Base-by-base conservation (phyloP, 2,329 filamentous ascomycete species). In the Cadophora luteo-olivacea region DNA sequence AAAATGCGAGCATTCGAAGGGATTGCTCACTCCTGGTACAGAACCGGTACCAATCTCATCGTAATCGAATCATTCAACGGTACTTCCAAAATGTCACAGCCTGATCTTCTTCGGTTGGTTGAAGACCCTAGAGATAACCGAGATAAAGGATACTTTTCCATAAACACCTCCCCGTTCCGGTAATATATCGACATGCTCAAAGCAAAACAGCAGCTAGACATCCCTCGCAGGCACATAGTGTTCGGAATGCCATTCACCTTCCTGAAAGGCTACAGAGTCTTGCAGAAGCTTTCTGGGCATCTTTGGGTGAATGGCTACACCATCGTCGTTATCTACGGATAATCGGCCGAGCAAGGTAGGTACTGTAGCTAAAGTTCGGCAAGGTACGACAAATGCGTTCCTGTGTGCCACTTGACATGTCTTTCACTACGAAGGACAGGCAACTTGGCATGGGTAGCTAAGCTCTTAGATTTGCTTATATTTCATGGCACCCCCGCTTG, bases 271-370 rank as follows among this genome's bases (percentile, higher is more conserved):
- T 14, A n/a, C 7, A 58, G 55, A 38, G 55, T 32, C 19, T 58
- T 38, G 33, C 22, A 58, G 32, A 24, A 38, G 19, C 33, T 58
- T 29, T 38, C 57, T 45, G 57, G 62, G n/a, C n/a, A 48, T 49
- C 22, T 65, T 33, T 58, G 52, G 63, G 60, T 65, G 55, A 58
- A 64, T 58, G 25, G 38, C 54, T 45, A 36, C 52, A 49, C 45
- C 45, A 22, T 22, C 45, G 2, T 19, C 6, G 22, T n/a, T 22
- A 49, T 48, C n/a, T 36, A 24, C 41, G 25, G 38, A 16, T 51
- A 49, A 58, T 33, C 52, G 38, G 9, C 36, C 63, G 38, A 55
- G 49, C 60, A 62, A 14, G 41, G 36, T 41, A 29, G 29, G 29
- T 29, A 29, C 29, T 29, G 29, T 29, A 29, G n/a, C 33, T 24